Base-by-base conservation (phyloP, 208 protist species). In the Phytomonas serpens region DNA sequence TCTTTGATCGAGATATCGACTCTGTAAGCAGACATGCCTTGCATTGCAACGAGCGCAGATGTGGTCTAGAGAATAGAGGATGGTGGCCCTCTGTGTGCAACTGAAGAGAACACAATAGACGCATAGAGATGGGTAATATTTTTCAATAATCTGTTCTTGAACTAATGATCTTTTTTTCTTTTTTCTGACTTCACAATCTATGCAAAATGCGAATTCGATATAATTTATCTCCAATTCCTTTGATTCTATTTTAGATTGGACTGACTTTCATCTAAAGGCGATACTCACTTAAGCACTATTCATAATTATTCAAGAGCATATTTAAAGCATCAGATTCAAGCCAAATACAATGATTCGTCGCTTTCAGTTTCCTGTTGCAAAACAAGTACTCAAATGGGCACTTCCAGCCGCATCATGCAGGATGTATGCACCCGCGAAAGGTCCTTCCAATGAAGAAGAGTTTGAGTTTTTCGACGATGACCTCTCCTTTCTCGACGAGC, bases 401-500 rank as follows among this genome's bases (percentile, higher is more conserved):
- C 32, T 38, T 38, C 32, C 62, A 23, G 9, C 62, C 3, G 32
- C 62, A 38, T 38, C 30, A 31, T 66, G 31, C 40, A 0, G 37
- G 23, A 34, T 47, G 57, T 34, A 11, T 31, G 36, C 36, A 32
- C 36, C 61, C 66, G 9, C 47, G 2, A 29, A 27, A 36, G 23
- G 61, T 57, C 38, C 9, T 30, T 10, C 27, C 31, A 29, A 52
- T n/a, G 81, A 75, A 19, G 78, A 76, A 7, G 77, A 84, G 38
- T 84, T 87, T 16, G 83, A 87, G 65, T 84, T 89, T 64, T 89
- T 89, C 62, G 81, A 94, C 27, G 84, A 89, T 36, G 89, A 94
- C 57, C 77, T 94, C 51, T 79, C 78, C 67, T 94, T 94, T 69
- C 81, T 94, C 19, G 87, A 92, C 64, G 86, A 94, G 72, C 73